These are phyloP conservation scores for Raphanus hybrid DNA, from an alignment of 441 rosid species.

Conservation along the genomic window DNA sequence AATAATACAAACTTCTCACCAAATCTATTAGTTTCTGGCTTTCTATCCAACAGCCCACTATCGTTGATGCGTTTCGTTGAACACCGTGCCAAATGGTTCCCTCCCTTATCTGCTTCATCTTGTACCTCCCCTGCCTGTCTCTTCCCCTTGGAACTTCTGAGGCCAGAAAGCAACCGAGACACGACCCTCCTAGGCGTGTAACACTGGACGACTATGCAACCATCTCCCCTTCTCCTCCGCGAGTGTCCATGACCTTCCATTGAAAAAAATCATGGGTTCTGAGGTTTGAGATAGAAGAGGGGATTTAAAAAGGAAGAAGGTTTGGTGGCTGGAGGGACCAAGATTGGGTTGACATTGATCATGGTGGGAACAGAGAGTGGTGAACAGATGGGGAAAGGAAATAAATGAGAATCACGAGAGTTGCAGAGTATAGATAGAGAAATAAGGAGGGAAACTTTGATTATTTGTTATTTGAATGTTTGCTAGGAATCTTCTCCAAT, in stretches of 20 bases:
- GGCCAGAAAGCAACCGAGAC: constrained; percentile 42
- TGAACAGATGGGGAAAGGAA: constrained; percentile 40
- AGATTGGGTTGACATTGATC: constrained; percentile 41
- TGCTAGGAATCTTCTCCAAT: constrained; percentile 30
- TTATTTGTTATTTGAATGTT: constrained; percentile 29
- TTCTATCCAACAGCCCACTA: background rate
- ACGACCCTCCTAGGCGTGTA: constrained; percentile 38
- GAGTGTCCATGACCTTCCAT: constrained; percentile 38
- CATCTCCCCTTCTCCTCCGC: constrained; percentile 34
- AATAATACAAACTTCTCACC: constrained; percentile 32
- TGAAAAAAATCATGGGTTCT: constrained; percentile 21
- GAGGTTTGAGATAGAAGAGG: constrained; percentile 21
- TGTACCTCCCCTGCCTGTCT: background rate
- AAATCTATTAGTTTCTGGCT: background rate
- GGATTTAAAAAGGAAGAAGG: constrained; percentile 23
- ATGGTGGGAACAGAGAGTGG: constrained; percentile 44
- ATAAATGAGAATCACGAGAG: constrained; percentile 48
- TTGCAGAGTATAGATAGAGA: constrained; percentile 21
- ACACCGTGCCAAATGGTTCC: constrained; percentile 16
- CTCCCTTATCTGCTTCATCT: constrained; percentile 3
- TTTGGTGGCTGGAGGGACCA: constrained; percentile 35
- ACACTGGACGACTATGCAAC: constrained; percentile 42
- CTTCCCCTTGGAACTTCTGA: constrained; percentile 39
- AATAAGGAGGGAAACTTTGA: constrained; percentile 35
- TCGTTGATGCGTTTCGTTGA: constrained; percentile 31